Percentiles rank a stretch among this genome's conserved stretches.
Evolutionary conservation across 2,329 filamentous ascomycete species (phyloP).

Genomic region (Calonectria hongkongensis): DNA sequence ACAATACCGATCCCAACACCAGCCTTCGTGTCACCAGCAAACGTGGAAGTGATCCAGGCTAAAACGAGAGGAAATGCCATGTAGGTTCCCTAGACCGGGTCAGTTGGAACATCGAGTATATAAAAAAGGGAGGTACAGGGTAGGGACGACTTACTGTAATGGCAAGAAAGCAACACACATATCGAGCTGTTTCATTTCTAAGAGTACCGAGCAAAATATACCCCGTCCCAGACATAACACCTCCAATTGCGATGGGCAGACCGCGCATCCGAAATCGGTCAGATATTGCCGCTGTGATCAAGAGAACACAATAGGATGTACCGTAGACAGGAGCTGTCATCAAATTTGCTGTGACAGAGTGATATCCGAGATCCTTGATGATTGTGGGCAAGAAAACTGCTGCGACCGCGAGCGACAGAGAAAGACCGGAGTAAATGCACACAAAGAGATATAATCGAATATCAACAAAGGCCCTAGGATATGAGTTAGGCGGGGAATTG

Average conservation of each 20-base stretch:
- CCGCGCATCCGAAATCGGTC: constrained; percentile 37
- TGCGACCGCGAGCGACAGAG: constrained; percentile 41
- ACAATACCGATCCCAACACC: constrained; percentile 46
- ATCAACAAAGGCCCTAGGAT: constrained; percentile 33
- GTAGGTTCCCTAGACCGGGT: constrained; percentile 35
- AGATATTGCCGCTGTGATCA: constrained; percentile 38
- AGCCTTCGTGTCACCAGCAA: constrained; percentile 46
- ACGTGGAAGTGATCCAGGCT: constrained; percentile 45
- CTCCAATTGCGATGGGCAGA: constrained; percentile 37
- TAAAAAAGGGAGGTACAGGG: background rate
- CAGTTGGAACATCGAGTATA: background rate
- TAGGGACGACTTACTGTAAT: constrained; percentile 26
- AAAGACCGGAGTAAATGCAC: constrained; percentile 43
- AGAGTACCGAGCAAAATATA: constrained; percentile 41
- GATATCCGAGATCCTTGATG: constrained; percentile 44
- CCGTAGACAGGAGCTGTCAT: constrained; percentile 44
- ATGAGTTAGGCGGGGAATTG: background rate
- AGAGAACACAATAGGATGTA: constrained; percentile 33
- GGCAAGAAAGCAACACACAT: constrained; percentile 40
- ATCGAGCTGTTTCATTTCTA: constrained; percentile 33
- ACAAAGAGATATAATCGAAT: constrained; percentile 43
- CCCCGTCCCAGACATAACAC: constrained; percentile 38
- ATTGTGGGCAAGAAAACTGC: constrained; percentile 44
- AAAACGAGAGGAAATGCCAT: constrained; percentile 47
- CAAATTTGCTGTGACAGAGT: constrained; percentile 42